Evolutionary conservation across 768 basidiomycete genomes (phyloP).

Genomic region (Boletus bicolor): DNA sequence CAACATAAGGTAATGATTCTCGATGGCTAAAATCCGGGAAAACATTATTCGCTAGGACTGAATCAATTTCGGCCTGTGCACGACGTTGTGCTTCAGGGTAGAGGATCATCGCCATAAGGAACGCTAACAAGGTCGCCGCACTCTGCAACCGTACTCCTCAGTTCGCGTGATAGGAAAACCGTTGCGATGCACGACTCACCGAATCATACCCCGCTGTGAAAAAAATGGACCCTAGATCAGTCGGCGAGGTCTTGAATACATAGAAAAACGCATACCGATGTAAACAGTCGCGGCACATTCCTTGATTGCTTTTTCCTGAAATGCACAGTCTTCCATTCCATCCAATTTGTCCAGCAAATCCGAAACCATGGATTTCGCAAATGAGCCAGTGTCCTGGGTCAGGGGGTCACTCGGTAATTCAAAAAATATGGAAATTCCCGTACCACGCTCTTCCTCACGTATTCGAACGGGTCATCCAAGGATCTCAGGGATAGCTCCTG

Average conservation of each 20-base stretch:
- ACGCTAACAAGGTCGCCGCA: constrained; percentile 21
- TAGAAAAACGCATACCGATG: constrained; percentile 20
- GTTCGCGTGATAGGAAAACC: background rate
- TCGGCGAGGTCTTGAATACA: background rate
- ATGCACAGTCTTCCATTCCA: constrained; percentile 9
- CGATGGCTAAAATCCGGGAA: constrained; percentile 29
- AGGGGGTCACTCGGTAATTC: background rate
- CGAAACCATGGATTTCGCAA: constrained; percentile 30
- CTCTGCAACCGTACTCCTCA: constrained; percentile 14
- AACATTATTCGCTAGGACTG: constrained; percentile 8
- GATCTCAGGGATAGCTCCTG: constrained; percentile 23
- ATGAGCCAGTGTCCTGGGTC: constrained; percentile 22
- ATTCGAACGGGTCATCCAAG: constrained; percentile 29
- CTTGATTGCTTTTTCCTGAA: constrained; percentile 26
- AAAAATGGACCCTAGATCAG: background rate
- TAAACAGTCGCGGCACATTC: constrained; percentile 31
- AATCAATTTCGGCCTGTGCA: constrained; percentile 31
- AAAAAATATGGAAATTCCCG: background rate
- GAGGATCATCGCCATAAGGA: constrained; percentile 30
- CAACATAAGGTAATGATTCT: constrained; percentile 26
- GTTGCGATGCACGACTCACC: constrained; percentile 8
- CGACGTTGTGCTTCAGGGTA: constrained; percentile 30
- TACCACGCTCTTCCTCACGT: constrained; percentile 26
- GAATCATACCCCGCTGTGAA: constrained; percentile 28
- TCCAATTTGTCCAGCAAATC: constrained; percentile 22